Percentiles rank a stretch among this genome's conserved stretches.
phyloP scores from a whole-genome alignment of 2,329 filamentous ascomycete genomes.

The Claviceps sorghi region DNA sequence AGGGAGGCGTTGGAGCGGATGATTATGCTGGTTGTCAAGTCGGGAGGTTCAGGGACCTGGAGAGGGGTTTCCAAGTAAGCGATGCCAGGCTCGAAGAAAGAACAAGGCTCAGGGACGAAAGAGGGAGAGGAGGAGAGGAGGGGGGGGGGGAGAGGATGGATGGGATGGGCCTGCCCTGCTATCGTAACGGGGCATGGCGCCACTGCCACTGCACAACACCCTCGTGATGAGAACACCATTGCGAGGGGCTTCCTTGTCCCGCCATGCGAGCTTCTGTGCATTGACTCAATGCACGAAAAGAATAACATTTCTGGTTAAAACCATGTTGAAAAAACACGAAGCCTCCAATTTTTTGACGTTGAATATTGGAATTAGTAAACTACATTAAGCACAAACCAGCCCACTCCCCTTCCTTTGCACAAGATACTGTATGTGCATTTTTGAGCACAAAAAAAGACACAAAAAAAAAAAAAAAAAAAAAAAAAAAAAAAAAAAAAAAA shows the following conservation, averaged over 20 bases:
- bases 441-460: neutral
- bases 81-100: conserved; percentile 1
- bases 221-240: conserved; percentile 2
- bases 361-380: neutral
- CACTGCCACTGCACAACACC: conserved; percentile 5
- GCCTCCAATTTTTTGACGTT: neutral
- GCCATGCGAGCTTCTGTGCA: neutral
- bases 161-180: neutral
- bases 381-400: neutral
- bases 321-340: neutral
- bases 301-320: neutral
- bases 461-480: neutral
- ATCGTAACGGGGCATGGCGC: conserved; percentile 1
- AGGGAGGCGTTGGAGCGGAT: neutral
- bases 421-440: neutral
- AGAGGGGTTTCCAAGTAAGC: neutral
- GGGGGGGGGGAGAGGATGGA: conserved; percentile 4
- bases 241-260: neutral
- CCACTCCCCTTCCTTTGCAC: neutral
- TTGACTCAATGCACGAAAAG: neutral
- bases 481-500: neutral
- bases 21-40: neutral
- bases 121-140: conserved; percentile 3
- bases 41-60: neutral
- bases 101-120: neutral